Evolutionary conservation across 768 basidiomycete genomes (phyloP), one percentile per base, ranked within the genome.

Genomic region (Amanita subjunquillea): DNA sequence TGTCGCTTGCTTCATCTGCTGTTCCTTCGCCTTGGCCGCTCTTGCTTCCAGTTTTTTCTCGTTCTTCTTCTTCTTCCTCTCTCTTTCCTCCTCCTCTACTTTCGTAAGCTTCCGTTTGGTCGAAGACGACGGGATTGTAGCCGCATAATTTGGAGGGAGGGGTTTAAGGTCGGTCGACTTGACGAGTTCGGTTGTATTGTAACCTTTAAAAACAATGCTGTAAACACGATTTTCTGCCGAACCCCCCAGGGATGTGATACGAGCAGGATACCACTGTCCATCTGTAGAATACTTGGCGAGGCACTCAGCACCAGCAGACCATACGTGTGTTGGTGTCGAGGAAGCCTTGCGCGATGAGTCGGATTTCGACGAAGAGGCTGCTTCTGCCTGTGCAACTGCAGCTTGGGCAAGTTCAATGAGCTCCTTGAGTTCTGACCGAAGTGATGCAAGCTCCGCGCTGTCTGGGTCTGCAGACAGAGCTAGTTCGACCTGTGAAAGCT

Each of bases 51-150:
- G 58, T 68, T 93, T 93, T 74, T 92, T 92, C 74, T 93, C 91
- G 62, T 91, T 93, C 73, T 91, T 91, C 74, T 92, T 92, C 77
- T 90, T 89, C 79, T 91, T 93, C 66, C 68, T 72, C 58, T 92
- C 91, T 66, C 81, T 76, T 69, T 93, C 91, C 59, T 89, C 88
- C 65, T 92, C 91, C 66, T 92, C 90, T 60, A 67, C 82, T 62
- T 84, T 83, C 48, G 70, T 80, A 61, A 86, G 67, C 73, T 90
- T 91, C 53, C 91, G 82, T 70, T 94, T 94, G 58, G 70, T 77
- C 39, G 77, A 68, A 29, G 75, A 65, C 36, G 70, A 62, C 10
- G 71, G 71, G 9, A 68, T 61, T 40, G 68, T 62, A 41, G 70
- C 68, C 49, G 71, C 70, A 61, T 83, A 67, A 63, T 78, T 84